These are phyloP conservation scores for Termitomyces eurrhizus DNA, from an alignment of 768 basidiomycete genomes.

Conservation along the genomic window DNA sequence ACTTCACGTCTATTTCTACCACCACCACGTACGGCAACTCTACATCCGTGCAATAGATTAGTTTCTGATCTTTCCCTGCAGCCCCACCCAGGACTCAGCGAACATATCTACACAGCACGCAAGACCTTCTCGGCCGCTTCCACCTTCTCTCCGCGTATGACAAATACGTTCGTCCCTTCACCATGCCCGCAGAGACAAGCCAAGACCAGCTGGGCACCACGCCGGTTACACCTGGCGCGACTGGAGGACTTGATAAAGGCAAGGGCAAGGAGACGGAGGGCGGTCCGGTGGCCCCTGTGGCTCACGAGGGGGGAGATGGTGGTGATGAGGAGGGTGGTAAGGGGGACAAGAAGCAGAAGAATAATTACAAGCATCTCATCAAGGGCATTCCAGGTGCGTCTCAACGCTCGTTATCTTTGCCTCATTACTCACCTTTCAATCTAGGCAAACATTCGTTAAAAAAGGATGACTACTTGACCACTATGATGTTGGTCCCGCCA, in stretches of 20 bases:
- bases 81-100: constrained; percentile 35
- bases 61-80: constrained; percentile 15
- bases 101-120: constrained; percentile 64
- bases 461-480: constrained; percentile 70
- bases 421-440: constrained; percentile 9
- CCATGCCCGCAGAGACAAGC: constrained; percentile 28
- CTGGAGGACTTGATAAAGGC: constrained; percentile 37
- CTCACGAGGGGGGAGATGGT: constrained; percentile 40
- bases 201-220: constrained; percentile 17
- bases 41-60: not conserved
- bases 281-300: constrained; percentile 31
- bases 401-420: constrained; percentile 1
- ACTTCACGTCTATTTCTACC: constrained; percentile 33
- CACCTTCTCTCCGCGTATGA: constrained; percentile 72
- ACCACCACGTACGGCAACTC: constrained; percentile 32
- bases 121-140: constrained; percentile 75
- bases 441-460: constrained; percentile 77
- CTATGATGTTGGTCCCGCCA: constrained; percentile 62
- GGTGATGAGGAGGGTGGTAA: constrained; percentile 53
- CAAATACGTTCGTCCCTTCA: constrained; percentile 67
- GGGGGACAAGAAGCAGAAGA: constrained; percentile 71
- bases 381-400: constrained; percentile 68
- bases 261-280: constrained; percentile 44
- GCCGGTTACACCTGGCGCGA: constrained; percentile 17
- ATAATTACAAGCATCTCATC: constrained; percentile 73